These are phyloP conservation scores for Mycena leptocephala DNA, from an alignment of 768 basidiomycete genomes.

Conservation along the genomic window DNA sequence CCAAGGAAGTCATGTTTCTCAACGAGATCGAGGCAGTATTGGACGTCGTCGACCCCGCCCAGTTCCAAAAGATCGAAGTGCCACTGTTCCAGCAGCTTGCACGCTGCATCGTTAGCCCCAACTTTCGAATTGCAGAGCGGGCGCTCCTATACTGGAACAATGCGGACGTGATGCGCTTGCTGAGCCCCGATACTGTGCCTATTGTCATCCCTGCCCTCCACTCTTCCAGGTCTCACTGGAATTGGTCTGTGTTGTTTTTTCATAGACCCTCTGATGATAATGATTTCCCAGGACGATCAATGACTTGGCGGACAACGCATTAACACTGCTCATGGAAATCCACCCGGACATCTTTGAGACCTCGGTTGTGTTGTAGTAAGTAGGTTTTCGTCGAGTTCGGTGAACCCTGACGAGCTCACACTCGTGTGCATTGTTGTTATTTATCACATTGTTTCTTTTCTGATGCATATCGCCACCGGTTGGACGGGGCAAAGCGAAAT, in stretches of 20 bases:
- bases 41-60: conserved; percentile 96
- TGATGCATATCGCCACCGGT: too few relatives aligned
- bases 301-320: conserved; percentile 98
- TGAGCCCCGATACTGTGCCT: conserved; percentile 91
- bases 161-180: conserved; percentile 99
- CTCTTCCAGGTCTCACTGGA: conserved; percentile 98
- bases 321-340: conserved; percentile 99
- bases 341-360: conserved; percentile 97
- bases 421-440: too few relatives aligned
- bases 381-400: too few relatives aligned
- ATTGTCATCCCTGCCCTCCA: conserved; percentile 98
- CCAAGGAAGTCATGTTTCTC: conserved; percentile 99
- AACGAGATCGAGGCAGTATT: conserved; percentile 99
- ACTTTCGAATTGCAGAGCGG: conserved; percentile 99
- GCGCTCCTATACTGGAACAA: conserved; percentile 99
- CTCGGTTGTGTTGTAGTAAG: too few relatives aligned
- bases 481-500: too few relatives aligned
- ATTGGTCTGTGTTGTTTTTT: conserved; percentile 75
- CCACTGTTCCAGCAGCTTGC: conserved; percentile 95
- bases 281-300: conserved; percentile 88
- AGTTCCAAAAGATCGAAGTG: conserved; percentile 97
- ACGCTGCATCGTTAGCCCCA: conserved; percentile 98
- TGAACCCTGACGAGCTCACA: too few relatives aligned
- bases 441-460: too few relatives aligned
- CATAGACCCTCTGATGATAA: conserved; percentile 17